These are phyloP conservation scores for Hymenoscyphus infarciens DNA, from an alignment of 2,329 filamentous ascomycete species.

Conservation along the genomic window DNA sequence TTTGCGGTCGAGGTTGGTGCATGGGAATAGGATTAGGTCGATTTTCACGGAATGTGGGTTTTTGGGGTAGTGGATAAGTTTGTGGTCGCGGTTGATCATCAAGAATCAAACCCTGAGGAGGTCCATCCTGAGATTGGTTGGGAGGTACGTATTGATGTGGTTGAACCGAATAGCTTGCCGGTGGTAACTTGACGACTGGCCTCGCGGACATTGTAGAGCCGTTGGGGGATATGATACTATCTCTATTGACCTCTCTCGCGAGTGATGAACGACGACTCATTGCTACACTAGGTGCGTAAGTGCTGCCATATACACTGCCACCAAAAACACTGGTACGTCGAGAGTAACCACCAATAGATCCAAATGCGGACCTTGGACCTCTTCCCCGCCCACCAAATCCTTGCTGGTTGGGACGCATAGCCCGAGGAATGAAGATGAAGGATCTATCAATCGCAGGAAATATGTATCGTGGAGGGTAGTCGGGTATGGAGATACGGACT, in stretches of 20 bases:
- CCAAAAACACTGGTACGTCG: conserved; percentile 81
- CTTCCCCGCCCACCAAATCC: conserved; percentile 64
- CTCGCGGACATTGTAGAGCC: conserved; percentile 69
- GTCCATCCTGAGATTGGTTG: conserved; percentile 26
- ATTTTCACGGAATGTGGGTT: conserved; percentile 56
- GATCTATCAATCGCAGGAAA: conserved; percentile 87
- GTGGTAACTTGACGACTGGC: conserved; percentile 81
- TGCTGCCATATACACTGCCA: conserved; percentile 63
- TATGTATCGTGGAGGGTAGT: conserved; percentile 77
- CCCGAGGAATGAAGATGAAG: conserved; percentile 96
- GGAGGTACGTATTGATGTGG: conserved; percentile 34
- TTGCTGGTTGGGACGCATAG: conserved; percentile 89
- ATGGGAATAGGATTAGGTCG: conserved; percentile 60
- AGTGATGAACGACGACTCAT: conserved; percentile 84
- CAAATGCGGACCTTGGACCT: conserved; percentile 65
- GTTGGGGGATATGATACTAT: conserved; percentile 75
- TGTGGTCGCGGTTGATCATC: conserved; percentile 49
- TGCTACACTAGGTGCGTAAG: conserved; percentile 82
- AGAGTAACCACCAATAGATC: conserved; percentile 63
- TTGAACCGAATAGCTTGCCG: conserved; percentile 38
- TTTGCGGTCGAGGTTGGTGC: conserved; percentile 93
- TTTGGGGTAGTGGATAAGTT: conserved; percentile 55
- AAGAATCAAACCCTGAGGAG: conserved; percentile 23
- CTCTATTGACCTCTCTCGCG: conserved; percentile 63
- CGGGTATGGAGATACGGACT: conserved; percentile 85